phyloP scores from a whole-genome alignment of 495 filamentous ascomycete genomes.

The Endocarpon pusillum region DNA sequence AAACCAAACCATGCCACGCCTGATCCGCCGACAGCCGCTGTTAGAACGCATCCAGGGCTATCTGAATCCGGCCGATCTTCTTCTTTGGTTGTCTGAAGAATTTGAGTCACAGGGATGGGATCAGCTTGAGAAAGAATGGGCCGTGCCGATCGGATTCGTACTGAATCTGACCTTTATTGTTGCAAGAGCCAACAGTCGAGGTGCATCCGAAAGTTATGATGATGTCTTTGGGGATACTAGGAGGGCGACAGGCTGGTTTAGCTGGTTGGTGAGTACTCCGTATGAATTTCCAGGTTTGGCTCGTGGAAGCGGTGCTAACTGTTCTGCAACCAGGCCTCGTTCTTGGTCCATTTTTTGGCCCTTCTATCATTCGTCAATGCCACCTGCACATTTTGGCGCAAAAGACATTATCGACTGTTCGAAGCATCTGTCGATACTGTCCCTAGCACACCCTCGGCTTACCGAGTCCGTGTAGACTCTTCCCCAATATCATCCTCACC shows the following conservation, averaged over 20 bases:
- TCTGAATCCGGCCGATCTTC: conserved; percentile 74
- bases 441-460: conserved; percentile 72
- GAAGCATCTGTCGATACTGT: conserved; percentile 58
- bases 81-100: conserved; percentile 79
- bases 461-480: conserved; percentile 78
- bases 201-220: conserved; percentile 31
- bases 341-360: conserved; percentile 49
- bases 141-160: conserved; percentile 50
- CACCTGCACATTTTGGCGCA: conserved; percentile 65
- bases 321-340: conserved; percentile 38
- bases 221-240: conserved; percentile 73
- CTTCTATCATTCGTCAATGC: conserved; percentile 54
- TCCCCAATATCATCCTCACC: conserved; percentile 66
- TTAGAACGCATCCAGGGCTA: conserved; percentile 56
- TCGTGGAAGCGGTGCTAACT: background rate
- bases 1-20: conserved; percentile 41
- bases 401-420: conserved; percentile 80
- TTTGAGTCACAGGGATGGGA: conserved; percentile 81
- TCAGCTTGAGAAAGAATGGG: conserved; percentile 53
- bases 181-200: conserved; percentile 55
- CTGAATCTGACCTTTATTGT: conserved; percentile 71
- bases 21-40: conserved; percentile 66
- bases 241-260: conserved; percentile 41
- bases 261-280: conserved; percentile 54
- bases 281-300: background rate